Evolutionary conservation across 768 basidiomycete species (phyloP).

Genomic region (Leccinellum rugosiceps): DNA sequence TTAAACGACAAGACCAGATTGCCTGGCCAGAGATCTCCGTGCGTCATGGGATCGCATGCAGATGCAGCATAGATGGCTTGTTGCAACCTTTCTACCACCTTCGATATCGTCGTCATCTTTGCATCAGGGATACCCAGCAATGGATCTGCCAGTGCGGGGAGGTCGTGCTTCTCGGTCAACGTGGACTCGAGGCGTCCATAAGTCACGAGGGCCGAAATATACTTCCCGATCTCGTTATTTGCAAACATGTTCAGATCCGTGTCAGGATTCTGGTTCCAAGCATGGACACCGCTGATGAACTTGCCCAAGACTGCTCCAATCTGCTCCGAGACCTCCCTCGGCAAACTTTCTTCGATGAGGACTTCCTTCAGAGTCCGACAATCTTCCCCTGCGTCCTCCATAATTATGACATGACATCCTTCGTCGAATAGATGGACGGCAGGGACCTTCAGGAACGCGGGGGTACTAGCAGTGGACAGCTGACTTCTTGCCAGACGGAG

Average conservation of each 20-base stretch:
- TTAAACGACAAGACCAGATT: slow-evolving; percentile 52
- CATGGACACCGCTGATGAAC: slow-evolving; percentile 55
- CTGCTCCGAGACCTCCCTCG: slow-evolving; percentile 30
- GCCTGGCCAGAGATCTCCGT: slow-evolving; percentile 73
- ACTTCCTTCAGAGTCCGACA: slow-evolving; percentile 39
- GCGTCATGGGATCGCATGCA: slow-evolving; percentile 30
- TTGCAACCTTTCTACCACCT: slow-evolving; percentile 30
- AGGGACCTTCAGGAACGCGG: slow-evolving; percentile 47
- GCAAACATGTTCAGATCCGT: slow-evolving; percentile 37
- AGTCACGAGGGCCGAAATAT: slow-evolving; percentile 37
- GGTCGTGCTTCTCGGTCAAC: slow-evolving; percentile 27
- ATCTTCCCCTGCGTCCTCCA: slow-evolving; percentile 55
- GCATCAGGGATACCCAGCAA: slow-evolving; percentile 37
- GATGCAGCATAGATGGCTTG: slow-evolving; percentile 30
- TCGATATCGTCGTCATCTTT: slow-evolving; percentile 35
- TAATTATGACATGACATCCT: slow-evolving; percentile 49
- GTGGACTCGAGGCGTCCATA: slow-evolving; percentile 47
- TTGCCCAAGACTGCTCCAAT: slow-evolving; percentile 54
- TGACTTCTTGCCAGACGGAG: slow-evolving; percentile 39
- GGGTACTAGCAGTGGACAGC: slow-evolving; percentile 28
- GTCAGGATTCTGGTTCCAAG: slow-evolving; percentile 37
- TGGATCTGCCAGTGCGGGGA: slow-evolving; percentile 41
- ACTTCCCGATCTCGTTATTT: slow-evolving; percentile 39
- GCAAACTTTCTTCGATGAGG: slow-evolving; percentile 34
- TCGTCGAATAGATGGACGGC: slow-evolving; percentile 49